Evolutionary conservation across 495 filamentous ascomycete genomes (phyloP), one percentile per base, ranked within the genome.

Genomic region (Aspergillus mulundensis): DNA sequence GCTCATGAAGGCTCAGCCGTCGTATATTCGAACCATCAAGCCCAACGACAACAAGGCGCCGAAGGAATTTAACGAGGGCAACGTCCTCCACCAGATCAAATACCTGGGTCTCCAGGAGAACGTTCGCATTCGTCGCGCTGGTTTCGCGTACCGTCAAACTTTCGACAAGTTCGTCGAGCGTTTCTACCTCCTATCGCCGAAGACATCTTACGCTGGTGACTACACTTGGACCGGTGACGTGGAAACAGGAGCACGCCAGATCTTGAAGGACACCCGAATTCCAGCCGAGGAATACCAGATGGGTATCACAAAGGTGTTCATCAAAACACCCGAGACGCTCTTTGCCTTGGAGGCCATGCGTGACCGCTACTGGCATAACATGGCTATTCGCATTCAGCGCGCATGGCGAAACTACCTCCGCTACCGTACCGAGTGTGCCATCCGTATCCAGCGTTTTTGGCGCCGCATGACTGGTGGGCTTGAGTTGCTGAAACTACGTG

Each of bases 21-120:
- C 90, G 0, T 99, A 99, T 66, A 99, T 99, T 66, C 88, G 95
- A 62, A 99, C 95, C 3, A 99, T 99, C 72, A 99, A 99, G 69
- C 95, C 95, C 5, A 99, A 99, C 71, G 95, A 99, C 63, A 97
- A 96, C 75, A 97, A 97, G 70, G 93, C 90, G 10, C 87, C 91
- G 0, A 82, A 81, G 19, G 94, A 99, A 69, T 99, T 96, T 67
- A 96, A 95, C 60, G 79, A 76, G 11, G 84, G 84, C 23, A 97
- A 96, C 64, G 95, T 97, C 32, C 78, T 97, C 58, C 95, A 99
- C 80, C 95, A 99, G 70, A 95, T 99, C 81, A 97, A 99, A 64
- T 99, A 99, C 66, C 87, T 99, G 15, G 95, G 95, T 81, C 76
- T 99, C 8, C 92, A 97, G 65, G 95, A 99, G 76, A 99, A 99